Base-by-base conservation (phyloP, 768 basidiomycete genomes). In the Kwoniella dejecticola region DNA sequence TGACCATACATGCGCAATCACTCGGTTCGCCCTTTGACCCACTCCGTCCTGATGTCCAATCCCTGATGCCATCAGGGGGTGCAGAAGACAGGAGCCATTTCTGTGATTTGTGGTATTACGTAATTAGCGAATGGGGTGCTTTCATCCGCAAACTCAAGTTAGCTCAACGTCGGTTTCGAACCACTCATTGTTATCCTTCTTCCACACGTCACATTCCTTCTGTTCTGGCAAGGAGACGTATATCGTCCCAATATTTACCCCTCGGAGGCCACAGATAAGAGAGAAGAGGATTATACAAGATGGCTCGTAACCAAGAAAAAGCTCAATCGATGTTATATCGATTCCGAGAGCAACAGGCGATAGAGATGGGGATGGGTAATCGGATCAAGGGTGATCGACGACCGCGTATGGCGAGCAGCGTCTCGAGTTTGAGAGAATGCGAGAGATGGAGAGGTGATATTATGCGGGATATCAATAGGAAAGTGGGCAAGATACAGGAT, bases 401-500 rank as follows among this genome's bases (percentile, higher is more conserved):
- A 38, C 95, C 93, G 44, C 84, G 89, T 55, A 90, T 97, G 88
- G 93, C 95, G 11, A 89, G 88, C 67, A 84, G 87, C 12, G 94
- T 92, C 77, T 94, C 94, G 79, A 93, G 89, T 71, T 77, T 98
- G 70, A 82, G 91, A 36, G 93, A 97, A 48, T 94, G 91, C 71
- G 95, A 99, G 79, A 83, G 92, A 57, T 98, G 93, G 92, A 81
- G 95, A 75, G 95, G 94, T 58, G 95, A 98, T 79, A 91, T 97
- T 19, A 76, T 99, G 57, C 82, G 92, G 42, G 95, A 99, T 75
- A 93, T 97, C 49, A 92, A 90, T 75, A 78, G 95, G 63, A 98
- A 99, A 78, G 95, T 98, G 24, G 92, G 91, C 15, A 97, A 98
- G 80, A 98, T 98, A 46, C 95, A 99, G 79, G 95, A 99, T 73